Conservation (phyloP, 2,329 filamentous ascomycete species). For the Fusarium sp. region DNA sequence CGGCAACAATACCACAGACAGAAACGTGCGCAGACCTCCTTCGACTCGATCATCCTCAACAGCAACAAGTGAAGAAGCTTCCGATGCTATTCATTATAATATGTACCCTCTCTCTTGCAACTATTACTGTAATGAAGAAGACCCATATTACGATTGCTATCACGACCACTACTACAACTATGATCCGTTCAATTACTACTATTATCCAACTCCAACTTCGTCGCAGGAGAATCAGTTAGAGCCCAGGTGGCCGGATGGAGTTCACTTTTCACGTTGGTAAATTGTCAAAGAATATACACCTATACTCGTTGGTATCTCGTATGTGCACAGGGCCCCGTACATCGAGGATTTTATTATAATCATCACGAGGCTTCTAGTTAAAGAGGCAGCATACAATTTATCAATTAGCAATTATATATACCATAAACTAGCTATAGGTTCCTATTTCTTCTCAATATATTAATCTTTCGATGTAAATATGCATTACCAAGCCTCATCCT, state of each 20-base stretch:
- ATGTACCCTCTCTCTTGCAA: not conserved
- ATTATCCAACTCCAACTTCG: not conserved
- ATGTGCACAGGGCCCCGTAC: no score
- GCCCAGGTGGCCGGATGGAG: constrained; percentile 30
- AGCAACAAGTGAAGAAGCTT: not conserved
- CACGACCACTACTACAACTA: constrained; percentile 2
- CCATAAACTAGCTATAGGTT: no score
- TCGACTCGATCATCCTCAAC: not conserved
- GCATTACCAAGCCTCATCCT: no score
- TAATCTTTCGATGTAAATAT: no score
- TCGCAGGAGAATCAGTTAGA: not conserved
- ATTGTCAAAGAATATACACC: not conserved
- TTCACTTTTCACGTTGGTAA: constrained; percentile 26
- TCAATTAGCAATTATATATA: no score
- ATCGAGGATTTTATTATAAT: no score
- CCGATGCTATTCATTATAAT: not conserved
- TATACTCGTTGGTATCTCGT: no score
- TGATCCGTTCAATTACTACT: not conserved
- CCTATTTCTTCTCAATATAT: no score
- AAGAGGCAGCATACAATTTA: no score
- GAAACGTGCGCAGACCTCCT: not conserved
- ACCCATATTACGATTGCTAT: not conserved
- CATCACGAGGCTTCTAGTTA: no score
- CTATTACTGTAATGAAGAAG: not conserved
- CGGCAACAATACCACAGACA: not conserved